A percentile compares a stretch with the other conserved stretches of the same genome.
These are phyloP conservation scores for Starmerella stigmatis DNA, from an alignment of 805 yeast genomes.

Conservation along the genomic window DNA sequence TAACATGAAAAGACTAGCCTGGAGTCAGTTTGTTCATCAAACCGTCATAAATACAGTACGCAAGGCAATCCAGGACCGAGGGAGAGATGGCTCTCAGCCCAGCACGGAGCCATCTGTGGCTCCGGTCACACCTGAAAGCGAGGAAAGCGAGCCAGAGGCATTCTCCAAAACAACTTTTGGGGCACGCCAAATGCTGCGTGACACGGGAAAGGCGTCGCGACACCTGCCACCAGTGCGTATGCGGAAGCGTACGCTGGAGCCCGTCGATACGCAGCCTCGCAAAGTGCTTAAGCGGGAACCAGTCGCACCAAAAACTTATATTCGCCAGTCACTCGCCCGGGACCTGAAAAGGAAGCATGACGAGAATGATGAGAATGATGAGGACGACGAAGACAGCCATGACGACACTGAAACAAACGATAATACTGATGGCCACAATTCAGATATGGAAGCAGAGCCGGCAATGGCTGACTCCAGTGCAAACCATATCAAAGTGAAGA, in stretches of 20 bases:
- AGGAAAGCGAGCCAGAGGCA: background rate
- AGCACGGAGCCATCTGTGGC: background rate
- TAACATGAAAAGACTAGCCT: conserved; percentile 1
- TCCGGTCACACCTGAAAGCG: conserved; percentile 3
- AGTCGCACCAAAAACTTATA: conserved; percentile 1
- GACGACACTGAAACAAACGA: conserved; percentile 1
- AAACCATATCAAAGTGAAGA: background rate
- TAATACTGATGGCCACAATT: background rate
- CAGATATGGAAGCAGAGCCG: background rate
- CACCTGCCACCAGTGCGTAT: background rate
- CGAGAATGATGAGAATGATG: background rate
- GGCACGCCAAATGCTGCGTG: background rate
- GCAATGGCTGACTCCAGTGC: background rate
- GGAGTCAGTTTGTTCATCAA: background rate
- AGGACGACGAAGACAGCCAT: background rate
- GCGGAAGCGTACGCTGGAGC: conserved; percentile 3
- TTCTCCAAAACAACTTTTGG: background rate
- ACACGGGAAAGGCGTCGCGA: conserved; percentile 2
- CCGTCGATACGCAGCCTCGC: background rate
- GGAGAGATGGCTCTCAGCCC: background rate
- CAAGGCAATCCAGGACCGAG: background rate
- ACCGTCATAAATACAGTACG: conserved; percentile 1
- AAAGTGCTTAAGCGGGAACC: background rate
- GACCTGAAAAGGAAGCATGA: background rate
- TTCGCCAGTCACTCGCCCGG: background rate